Evolutionary conservation across 345 rosid genomes (phyloP).

Genomic region (Gossypium mustelinum): DNA sequence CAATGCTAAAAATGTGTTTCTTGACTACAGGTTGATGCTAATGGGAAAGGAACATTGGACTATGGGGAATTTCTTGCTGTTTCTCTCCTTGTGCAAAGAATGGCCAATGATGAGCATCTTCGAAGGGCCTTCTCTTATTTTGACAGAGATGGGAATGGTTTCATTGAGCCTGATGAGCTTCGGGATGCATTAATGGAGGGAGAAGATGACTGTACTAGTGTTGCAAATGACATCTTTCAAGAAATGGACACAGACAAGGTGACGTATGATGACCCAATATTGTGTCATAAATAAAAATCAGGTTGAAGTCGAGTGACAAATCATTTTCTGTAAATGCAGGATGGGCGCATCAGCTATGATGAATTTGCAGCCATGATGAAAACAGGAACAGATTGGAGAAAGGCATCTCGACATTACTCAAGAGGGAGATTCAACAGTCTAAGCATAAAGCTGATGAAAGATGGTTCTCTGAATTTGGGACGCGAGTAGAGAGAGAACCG

Average conservation of each 20-base stretch:
- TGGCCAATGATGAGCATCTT: conserved; percentile 96
- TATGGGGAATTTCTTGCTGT: conserved; percentile 91
- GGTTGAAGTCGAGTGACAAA: conserved; percentile 10
- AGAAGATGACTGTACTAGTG: conserved; percentile 80
- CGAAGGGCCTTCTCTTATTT: conserved; percentile 95
- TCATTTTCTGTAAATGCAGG: conserved; percentile 39
- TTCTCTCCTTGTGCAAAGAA: conserved; percentile 82
- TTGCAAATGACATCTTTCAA: conserved; percentile 96
- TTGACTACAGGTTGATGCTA: conserved; percentile 71
- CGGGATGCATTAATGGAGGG: conserved; percentile 89
- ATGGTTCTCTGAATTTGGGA: conserved; percentile 91
- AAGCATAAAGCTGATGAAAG: conserved; percentile 94
- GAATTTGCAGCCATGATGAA: conserved; percentile 99
- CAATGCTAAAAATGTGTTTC: conserved; percentile 23
- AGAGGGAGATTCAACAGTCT: conserved; percentile 99
- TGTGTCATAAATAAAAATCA: background rate
- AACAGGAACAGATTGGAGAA: conserved; percentile 99
- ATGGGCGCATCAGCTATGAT: conserved; percentile 89
- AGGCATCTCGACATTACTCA: conserved; percentile 98
- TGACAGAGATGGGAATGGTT: conserved; percentile 90
- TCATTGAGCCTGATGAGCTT: conserved; percentile 89
- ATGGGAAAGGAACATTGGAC: conserved; percentile 86
- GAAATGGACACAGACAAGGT: conserved; percentile 99
- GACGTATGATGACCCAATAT: conserved; percentile 9
- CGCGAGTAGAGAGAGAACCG: conserved; percentile 34